Percentiles rank a stretch among this genome's conserved stretches.
Conservation (phyloP, 768 basidiomycete genomes). For the Rhodotorula babjevae region DNA sequence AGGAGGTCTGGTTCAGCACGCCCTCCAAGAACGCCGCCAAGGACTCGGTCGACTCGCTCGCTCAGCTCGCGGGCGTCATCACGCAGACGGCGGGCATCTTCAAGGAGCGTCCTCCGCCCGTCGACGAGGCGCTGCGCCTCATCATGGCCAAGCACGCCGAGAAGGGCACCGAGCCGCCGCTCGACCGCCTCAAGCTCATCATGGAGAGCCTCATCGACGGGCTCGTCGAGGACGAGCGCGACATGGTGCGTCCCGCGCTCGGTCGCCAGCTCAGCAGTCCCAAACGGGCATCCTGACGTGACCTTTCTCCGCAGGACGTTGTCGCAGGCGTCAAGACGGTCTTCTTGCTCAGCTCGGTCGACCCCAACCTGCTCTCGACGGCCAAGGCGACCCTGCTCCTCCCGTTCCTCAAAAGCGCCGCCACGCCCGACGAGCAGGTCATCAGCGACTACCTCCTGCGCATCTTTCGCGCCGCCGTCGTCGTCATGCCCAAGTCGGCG, state of each 20-base stretch:
- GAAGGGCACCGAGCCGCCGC: constrained; percentile 48
- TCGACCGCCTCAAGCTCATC: constrained; percentile 60
- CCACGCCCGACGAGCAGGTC: constrained; percentile 73
- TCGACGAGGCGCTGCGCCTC: constrained; percentile 79
- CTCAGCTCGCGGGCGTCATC: constrained; percentile 53
- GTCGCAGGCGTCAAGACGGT: constrained; percentile 80
- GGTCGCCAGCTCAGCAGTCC: not conserved
- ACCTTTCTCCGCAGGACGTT: constrained; percentile 15
- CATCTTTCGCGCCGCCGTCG: constrained; percentile 78
- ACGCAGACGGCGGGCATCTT: constrained; percentile 79
- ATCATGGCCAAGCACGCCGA: constrained; percentile 70
- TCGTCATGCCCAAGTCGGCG: constrained; percentile 68
- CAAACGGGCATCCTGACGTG: too few species aligned
- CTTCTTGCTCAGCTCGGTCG: constrained; percentile 72
- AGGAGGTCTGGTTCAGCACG: constrained; percentile 80
- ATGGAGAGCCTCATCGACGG: constrained; percentile 81
- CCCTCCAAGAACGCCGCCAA: not conserved
- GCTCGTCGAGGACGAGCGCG: constrained; percentile 69
- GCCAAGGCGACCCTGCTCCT: constrained; percentile 77
- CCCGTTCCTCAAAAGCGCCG: constrained; percentile 80
- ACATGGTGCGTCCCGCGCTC: constrained; percentile 57
- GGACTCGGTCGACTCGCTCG: not conserved
- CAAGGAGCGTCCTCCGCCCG: constrained; percentile 72
- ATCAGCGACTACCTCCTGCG: constrained; percentile 81
- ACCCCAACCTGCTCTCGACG: constrained; percentile 77